Evolutionary conservation across 2,329 filamentous ascomycete species (phyloP), one percentile per base, ranked within the genome.

Genomic region (Chaetomium sp.): DNA sequence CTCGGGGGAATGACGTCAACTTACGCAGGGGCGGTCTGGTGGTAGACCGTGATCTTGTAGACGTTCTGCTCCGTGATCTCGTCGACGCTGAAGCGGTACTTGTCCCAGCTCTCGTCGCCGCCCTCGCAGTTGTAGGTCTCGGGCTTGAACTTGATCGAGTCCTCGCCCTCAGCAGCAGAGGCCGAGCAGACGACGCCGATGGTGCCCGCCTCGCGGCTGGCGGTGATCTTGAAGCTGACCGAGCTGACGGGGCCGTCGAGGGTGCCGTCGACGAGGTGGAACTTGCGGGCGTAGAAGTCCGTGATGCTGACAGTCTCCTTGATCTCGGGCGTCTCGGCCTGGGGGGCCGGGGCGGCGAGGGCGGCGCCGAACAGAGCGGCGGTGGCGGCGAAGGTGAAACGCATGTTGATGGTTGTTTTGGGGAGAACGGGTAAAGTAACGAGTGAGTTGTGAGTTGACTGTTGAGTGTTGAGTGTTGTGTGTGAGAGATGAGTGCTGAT

Each of bases 221-320:
- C 12, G 49, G 2, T 16, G 23, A 51, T 27, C 25, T 51, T 51
- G 49, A 51, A 51, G 49, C 10, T 51, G 23, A 51, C 23, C 10
- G 49, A 51, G 49, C 16, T 13, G 25, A 51, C 49, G 23, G 23
- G 23, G 23, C 49, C 49, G 23, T 51, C 25, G 49, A 27, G 10
- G 23, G 23, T 51, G 49, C 23, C 49, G 25, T 27, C 16, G 12
- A 27, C 23, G 49, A 25, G 47, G 47, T 19, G 23, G 42, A 19
- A 45, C 49, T 51, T 51, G 49, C 23, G 49, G 49, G 49, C 49
- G 49, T 27, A 51, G 49, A 51, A 51, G 23, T 51, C 49, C 23
- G 12, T 29, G 49, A 51, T 51, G 23, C 23, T 10, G 49, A 51
- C 49, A 9, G 49, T 19, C 49, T 51, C 49, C 8, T 13, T 23